Evolutionary conservation across 2,329 filamentous ascomycete species (phyloP).

Genomic region (Epichloe hybrida): DNA sequence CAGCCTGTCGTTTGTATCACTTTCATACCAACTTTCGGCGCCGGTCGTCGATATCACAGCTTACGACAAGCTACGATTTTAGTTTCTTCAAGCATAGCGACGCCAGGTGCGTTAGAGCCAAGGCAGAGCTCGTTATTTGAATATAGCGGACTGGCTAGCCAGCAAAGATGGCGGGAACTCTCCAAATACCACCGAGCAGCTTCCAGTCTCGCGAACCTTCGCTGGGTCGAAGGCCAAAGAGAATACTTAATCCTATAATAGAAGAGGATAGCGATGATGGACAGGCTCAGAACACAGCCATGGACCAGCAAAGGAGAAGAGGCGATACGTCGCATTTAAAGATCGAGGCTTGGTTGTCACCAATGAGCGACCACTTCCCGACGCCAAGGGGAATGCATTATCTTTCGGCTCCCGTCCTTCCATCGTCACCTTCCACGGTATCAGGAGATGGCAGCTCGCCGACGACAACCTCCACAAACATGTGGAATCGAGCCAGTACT

Average conservation of each 20-base stretch:
- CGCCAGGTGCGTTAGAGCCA: neutral
- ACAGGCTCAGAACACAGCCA: conserved; percentile 10
- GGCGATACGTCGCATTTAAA: conserved; percentile 29
- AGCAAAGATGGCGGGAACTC: conserved; percentile 31
- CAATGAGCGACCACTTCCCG: conserved; percentile 53
- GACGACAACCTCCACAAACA: conserved; percentile 38
- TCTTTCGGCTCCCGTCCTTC: conserved; percentile 47
- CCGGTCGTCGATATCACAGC: conserved; percentile 20
- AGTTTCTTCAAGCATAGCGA: neutral
- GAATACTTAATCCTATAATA: conserved; percentile 52
- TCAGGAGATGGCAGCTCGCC: conserved; percentile 41
- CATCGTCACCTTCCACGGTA: conserved; percentile 44
- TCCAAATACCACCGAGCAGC: conserved; percentile 11
- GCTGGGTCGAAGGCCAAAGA: conserved; percentile 41
- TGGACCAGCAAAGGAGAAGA: conserved; percentile 14
- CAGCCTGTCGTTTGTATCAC: conserved; percentile 25
- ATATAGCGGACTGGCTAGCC: conserved; percentile 15
- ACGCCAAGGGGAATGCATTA: conserved; percentile 56
- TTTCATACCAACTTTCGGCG: conserved; percentile 14
- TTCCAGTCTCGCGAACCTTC: conserved; percentile 36
- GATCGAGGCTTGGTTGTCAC: conserved; percentile 45
- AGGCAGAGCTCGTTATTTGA: conserved; percentile 12
- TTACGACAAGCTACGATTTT: conserved; percentile 8
- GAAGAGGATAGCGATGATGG: conserved; percentile 38
- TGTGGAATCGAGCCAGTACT: conserved; percentile 50